Conservation (phyloP, 176 grass and related monocot genomes). For the Eremochloa ophiuroides region DNA sequence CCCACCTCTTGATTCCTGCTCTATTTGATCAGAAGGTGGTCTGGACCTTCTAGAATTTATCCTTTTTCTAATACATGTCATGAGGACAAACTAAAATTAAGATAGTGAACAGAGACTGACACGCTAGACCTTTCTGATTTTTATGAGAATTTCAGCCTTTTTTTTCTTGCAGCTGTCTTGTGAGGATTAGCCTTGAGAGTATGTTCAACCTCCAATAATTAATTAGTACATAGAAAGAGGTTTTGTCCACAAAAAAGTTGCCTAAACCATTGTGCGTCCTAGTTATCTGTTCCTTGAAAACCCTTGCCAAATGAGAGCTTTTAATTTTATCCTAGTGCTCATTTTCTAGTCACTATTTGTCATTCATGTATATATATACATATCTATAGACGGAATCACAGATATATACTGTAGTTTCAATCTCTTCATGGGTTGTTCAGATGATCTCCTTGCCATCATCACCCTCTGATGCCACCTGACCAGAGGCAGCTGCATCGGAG, state of each 20-base stretch:
- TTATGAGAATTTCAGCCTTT: background rate
- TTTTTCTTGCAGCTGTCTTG: background rate
- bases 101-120: no score
- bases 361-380: slow-evolving; percentile 25
- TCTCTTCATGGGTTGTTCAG: background rate
- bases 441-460: slow-evolving; percentile 41
- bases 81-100: no score
- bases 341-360: background rate
- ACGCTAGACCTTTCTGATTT: background rate
- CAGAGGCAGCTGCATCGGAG: slow-evolving; percentile 19
- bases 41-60: no score
- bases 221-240: background rate
- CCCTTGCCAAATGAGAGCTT: background rate
- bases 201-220: background rate
- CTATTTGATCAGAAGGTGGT: no score
- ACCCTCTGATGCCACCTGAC: slow-evolving; percentile 38
- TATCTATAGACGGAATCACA: background rate
- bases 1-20: no score
- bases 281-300: background rate
- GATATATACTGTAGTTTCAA: slow-evolving; percentile 46
- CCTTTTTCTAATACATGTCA: no score
- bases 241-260: background rate
- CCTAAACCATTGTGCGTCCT: background rate
- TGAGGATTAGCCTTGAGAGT: background rate
- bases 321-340: slow-evolving; percentile 11